Percentiles rank a stretch among this genome's conserved stretches.
Conservation (phyloP, 2,329 filamentous ascomycete genomes). For the Juglanconis juglandina region DNA sequence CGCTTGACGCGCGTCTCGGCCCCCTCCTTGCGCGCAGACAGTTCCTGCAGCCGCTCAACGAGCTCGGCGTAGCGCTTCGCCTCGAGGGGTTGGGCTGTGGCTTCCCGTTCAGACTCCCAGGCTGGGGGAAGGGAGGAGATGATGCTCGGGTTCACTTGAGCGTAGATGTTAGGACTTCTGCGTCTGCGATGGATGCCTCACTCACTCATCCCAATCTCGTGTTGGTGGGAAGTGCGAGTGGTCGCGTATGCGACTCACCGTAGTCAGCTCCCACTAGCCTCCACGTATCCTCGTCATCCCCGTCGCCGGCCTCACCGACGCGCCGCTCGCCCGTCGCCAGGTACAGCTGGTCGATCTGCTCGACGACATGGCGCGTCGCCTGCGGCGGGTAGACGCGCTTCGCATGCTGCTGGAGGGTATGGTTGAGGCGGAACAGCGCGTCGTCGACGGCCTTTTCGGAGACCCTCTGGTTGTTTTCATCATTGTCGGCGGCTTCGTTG, state of each 20-base stretch:
- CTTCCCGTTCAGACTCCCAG: slow-evolving; percentile 42
- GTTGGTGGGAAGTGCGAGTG: slow-evolving; percentile 15
- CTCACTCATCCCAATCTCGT: background rate
- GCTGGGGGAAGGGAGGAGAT: slow-evolving; percentile 45
- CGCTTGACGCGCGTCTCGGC: slow-evolving; percentile 36
- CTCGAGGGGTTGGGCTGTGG: slow-evolving; percentile 40
- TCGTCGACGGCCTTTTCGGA: slow-evolving; percentile 53
- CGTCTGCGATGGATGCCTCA: background rate
- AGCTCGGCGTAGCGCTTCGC: slow-evolving; percentile 50
- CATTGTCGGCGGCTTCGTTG: slow-evolving; percentile 40
- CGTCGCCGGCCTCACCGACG: slow-evolving; percentile 21
- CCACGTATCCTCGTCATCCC: slow-evolving; percentile 37
- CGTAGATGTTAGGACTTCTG: background rate
- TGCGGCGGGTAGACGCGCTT: slow-evolving; percentile 65
- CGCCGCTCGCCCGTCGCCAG: slow-evolving; percentile 40
- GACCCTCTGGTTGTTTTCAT: slow-evolving; percentile 28
- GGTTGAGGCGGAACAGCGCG: slow-evolving; percentile 56
- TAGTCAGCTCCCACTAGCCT: slow-evolving; percentile 42
- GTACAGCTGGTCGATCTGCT: slow-evolving; percentile 69
- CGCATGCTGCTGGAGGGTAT: slow-evolving; percentile 60
- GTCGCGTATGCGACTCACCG: slow-evolving; percentile 32
- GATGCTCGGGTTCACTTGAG: slow-evolving; percentile 36
- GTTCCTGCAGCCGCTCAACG: slow-evolving; percentile 44
- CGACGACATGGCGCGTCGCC: slow-evolving; percentile 67
- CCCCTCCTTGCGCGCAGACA: slow-evolving; percentile 44